phyloP scores from a whole-genome alignment of 306 rosid genomes.

The Carpinus viminea region DNA sequence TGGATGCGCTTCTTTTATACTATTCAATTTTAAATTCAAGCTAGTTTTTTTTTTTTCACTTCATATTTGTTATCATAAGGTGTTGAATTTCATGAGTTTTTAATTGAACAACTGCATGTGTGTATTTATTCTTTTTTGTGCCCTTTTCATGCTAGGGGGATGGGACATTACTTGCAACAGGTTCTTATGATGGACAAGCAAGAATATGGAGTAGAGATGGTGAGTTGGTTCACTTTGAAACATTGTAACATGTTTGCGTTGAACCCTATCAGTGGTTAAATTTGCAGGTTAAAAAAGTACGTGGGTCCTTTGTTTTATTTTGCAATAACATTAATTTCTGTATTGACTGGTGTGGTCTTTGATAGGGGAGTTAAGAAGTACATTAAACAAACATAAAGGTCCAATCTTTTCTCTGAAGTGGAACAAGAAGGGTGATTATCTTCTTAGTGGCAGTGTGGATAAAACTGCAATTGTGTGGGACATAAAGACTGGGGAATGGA shows the following conservation, averaged over 20 bases:
- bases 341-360: neutral
- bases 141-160: conserved; percentile 42
- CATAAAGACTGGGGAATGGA: conserved; percentile 81
- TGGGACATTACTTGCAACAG: conserved; percentile 69
- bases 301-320: neutral
- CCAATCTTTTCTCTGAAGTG: conserved; percentile 93
- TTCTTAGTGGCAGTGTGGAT: conserved; percentile 91
- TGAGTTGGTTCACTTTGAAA: conserved; percentile 34
- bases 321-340: neutral
- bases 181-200: conserved; percentile 80
- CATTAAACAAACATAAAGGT: conserved; percentile 83
- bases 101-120: neutral
- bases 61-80: neutral
- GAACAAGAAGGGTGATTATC: conserved; percentile 94
- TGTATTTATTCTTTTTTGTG: conserved; percentile 7
- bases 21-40: neutral
- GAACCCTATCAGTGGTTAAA: neutral
- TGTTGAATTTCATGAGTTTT: conserved; percentile 1
- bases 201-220: conserved; percentile 71
- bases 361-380: conserved; percentile 78
- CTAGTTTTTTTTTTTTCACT: conserved; percentile 5
- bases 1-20: conserved; percentile 3
- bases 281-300: neutral
- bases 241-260: neutral
- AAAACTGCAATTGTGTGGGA: conserved; percentile 98